Evolutionary conservation across 1,284 basidiomycete species (phyloP), one percentile per base, ranked within the genome.

Genomic region (Waitea zeae): DNA sequence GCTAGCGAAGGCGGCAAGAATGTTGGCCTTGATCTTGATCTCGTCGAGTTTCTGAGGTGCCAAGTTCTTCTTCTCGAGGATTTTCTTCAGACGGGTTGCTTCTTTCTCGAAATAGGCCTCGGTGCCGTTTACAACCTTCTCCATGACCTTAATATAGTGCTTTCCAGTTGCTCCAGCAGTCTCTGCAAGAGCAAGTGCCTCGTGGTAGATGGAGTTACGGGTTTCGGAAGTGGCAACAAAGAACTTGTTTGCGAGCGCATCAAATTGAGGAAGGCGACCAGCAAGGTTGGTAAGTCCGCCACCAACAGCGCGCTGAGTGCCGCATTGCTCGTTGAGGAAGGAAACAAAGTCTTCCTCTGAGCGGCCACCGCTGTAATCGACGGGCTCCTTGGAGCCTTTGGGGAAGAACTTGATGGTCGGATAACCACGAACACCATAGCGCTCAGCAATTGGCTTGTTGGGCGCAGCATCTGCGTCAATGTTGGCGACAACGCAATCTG

Each of bases 401-500:
- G 84, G 68, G 75, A 92, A 96, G 66, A 93, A 95, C 55, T 86
- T 90, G 62, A 98, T 74, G 12, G 90, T 97, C 0, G 93, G 93
- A 74, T 71, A 83, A 40, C 73, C 70, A 27, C 57, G 52, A 40
- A 95, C 67, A 11, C 64, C 80, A 50, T 88, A 90, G 46, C 72
- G 70, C 33, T 56, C 46, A n/a, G 80, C 77, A 38, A 96, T 57
- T 17, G 66, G 70, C 46, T 70, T 67, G 66, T 95, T 93, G 46
- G 64, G 62, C 40, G 73, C 67, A 35, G 81, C 79, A 51, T 97
- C 89, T 18, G 82, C 89, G 55, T 98, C 78, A 44, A 96, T 62
- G 53, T 93, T 87, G 18, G 88, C 90, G 36, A 97, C 70, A 38
- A 93, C 56, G 49, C 84, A 88, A 73, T 86, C 43, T 7, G 62